Base-by-base conservation (phyloP, 768 basidiomycete species). In the Lactarius evosmus region DNA sequence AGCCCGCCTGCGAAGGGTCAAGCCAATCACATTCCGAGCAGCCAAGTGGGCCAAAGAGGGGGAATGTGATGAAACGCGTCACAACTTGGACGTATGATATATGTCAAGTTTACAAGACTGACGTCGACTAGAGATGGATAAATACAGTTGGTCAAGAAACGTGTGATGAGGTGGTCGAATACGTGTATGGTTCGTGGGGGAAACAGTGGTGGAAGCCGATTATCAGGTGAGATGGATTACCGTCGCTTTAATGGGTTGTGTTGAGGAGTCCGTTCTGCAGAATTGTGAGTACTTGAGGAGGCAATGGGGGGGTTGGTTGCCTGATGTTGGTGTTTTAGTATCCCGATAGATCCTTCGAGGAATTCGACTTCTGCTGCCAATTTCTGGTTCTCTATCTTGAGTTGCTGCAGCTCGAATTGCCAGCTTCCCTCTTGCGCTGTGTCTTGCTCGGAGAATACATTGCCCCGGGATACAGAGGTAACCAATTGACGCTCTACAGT, bases 341-440 rank as follows among this genome's bases (percentile, higher is more conserved):
- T 14, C 38, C 54, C 63, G 36, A 66, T 56, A 7, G 50, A 66
- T 32, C 65, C 41, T 71, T 82, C 81, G 14, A 83, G 73, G 19
- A 70, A 72, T 27, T 71, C 72, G 32, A 86, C 65, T 70, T 92
- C 88, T 52, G 88, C 87, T 57, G 73, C 73, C 60, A 93, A 67
- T 65, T 85, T 75, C 74, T 84, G 79, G 70, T 93, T 93, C 58
- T 82, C 79, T 69, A 86, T 86, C 71, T 85, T 82, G 67, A 95
- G 78, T 74, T 94, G 91, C 75, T 93, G 88, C 54, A 95, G 78
- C 76, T 94, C 92, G 69, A 93, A 96, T 76, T 96, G 94, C 94
- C 95, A 97, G 67, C 91, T 93, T 34, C 88, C 87, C 12, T 83
- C 86, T 5, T 87, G 77, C 16, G 76, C 74, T 0, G 82, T 80